These are phyloP conservation scores for Stemphylium lycopersici DNA, from an alignment of 2,329 filamentous ascomycete species.

Conservation along the genomic window DNA sequence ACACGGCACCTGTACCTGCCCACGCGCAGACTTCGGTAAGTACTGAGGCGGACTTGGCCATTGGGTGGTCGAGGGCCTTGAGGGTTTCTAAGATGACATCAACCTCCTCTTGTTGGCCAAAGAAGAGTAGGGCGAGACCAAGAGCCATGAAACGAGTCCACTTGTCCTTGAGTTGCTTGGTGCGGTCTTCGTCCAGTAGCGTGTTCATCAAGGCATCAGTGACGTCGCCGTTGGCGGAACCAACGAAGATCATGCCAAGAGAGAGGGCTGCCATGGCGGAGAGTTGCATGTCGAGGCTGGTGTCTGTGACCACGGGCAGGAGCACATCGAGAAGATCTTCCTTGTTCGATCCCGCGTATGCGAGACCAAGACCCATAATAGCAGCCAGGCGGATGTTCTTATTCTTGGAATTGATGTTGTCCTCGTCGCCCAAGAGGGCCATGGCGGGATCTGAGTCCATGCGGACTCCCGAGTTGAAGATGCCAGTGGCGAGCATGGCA, in stretches of 20 bases:
- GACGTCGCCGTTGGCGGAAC: slow-evolving; percentile 88
- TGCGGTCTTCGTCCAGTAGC: slow-evolving; percentile 89
- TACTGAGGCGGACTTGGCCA: slow-evolving; percentile 94
- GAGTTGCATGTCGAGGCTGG: slow-evolving; percentile 87
- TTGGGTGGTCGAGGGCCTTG: slow-evolving; percentile 95
- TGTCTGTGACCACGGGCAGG: slow-evolving; percentile 85
- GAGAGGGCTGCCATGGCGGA: slow-evolving; percentile 95
- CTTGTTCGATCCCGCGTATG: slow-evolving; percentile 93
- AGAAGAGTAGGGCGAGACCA: slow-evolving; percentile 90
- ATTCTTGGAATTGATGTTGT: slow-evolving; percentile 80
- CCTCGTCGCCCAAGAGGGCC: slow-evolving; percentile 79
- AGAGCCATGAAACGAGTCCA: slow-evolving; percentile 98
- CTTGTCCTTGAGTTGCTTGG: slow-evolving; percentile 91
- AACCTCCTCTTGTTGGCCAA: slow-evolving; percentile 97
- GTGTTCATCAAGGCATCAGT: slow-evolving; percentile 92
- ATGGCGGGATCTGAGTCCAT: slow-evolving; percentile 89
- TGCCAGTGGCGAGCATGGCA: slow-evolving; percentile 89
- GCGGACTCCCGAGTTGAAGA: slow-evolving; percentile 91
- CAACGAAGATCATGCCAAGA: slow-evolving; percentile 88
- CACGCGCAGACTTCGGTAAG: slow-evolving; percentile 96
- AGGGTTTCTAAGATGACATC: slow-evolving; percentile 96
- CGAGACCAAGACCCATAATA: slow-evolving; percentile 94
- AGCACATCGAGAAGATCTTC: slow-evolving; percentile 85
- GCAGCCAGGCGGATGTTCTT: slow-evolving; percentile 78
- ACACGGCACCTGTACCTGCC: slow-evolving; percentile 94